Conservation (phyloP, 768 basidiomycete genomes). For the Lyophyllum shimeji region DNA sequence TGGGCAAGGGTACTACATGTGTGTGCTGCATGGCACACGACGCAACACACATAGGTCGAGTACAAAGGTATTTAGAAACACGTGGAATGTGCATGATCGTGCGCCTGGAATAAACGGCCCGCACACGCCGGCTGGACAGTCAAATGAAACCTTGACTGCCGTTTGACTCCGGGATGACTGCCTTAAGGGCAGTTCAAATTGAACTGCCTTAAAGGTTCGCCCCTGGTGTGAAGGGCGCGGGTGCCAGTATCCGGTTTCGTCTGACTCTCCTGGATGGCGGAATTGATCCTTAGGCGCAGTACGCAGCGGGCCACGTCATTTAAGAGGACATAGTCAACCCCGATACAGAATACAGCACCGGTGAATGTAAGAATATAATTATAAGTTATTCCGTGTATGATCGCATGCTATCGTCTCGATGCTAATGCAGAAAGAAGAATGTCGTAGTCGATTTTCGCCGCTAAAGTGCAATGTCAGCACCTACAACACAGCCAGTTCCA, state of each 20-base stretch:
- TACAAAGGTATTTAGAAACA: slow-evolving; percentile 1
- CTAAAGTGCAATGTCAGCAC: slow-evolving; percentile 4
- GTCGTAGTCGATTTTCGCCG: slow-evolving; percentile 24
- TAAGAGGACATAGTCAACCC: too few relatives aligned
- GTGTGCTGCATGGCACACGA: neutral
- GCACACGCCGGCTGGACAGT: neutral
- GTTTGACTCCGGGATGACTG: neutral
- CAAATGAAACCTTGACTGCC: neutral
- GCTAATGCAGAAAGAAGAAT: slow-evolving; percentile 21
- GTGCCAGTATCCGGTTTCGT: too few relatives aligned
- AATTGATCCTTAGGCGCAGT: too few relatives aligned
- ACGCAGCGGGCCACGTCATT: too few relatives aligned
- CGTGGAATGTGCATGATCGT: neutral
- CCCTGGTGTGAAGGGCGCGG: too few relatives aligned
- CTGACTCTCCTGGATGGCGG: too few relatives aligned
- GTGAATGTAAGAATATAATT: neutral
- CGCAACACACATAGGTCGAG: neutral
- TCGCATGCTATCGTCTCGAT: slow-evolving; percentile 13
- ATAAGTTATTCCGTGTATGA: neutral
- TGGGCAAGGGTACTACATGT: slow-evolving; percentile 3
- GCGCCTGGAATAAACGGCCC: neutral
- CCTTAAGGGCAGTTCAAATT: slow-evolving; percentile 2
- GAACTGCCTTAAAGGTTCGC: slow-evolving; percentile 3
- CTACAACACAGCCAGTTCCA: neutral
- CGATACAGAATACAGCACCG: neutral